These are phyloP conservation scores for Phylloporus sp. DNA, from an alignment of 768 basidiomycete genomes.

Conservation along the genomic window DNA sequence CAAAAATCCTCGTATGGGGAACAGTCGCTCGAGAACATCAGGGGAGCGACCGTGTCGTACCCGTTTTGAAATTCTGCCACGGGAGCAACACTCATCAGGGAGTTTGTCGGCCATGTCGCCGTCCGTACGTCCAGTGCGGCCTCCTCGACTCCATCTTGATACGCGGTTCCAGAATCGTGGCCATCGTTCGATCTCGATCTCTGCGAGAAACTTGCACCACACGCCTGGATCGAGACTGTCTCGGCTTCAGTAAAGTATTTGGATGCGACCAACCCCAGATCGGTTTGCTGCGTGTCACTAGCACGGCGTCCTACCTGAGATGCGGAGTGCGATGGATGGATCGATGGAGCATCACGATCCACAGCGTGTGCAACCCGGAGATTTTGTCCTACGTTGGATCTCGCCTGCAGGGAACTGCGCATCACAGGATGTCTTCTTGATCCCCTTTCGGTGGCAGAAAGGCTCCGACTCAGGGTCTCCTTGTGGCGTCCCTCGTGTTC, in stretches of 20 bases:
- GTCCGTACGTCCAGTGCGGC: background rate
- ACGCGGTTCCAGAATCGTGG: background rate
- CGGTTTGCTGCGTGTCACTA: conserved; percentile 3
- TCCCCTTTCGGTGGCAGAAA: background rate
- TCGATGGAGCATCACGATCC: conserved; percentile 26
- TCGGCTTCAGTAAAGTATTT: conserved; percentile 5
- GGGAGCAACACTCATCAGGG: conserved; percentile 2
- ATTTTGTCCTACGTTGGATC: conserved; percentile 20
- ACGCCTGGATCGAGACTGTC: background rate
- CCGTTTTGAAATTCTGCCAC: conserved; percentile 4
- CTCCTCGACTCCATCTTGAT: background rate
- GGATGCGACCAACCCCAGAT: conserved; percentile 4
- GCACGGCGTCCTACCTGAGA: conserved; percentile 38
- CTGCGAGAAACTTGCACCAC: background rate
- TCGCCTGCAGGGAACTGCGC: conserved; percentile 16
- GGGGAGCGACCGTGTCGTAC: conserved; percentile 10
- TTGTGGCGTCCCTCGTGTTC: background rate
- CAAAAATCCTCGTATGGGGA: conserved; percentile 3
- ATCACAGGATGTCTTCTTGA: background rate
- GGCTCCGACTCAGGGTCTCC: background rate
- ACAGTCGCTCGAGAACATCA: conserved; percentile 14
- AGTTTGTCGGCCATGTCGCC: conserved; percentile 2
- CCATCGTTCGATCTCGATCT: background rate
- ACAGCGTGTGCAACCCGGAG: background rate
- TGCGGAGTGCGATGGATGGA: conserved; percentile 52